Base-by-base conservation (phyloP, 2,329 filamentous ascomycete genomes). In the Hirsutella rhossiliensis region DNA sequence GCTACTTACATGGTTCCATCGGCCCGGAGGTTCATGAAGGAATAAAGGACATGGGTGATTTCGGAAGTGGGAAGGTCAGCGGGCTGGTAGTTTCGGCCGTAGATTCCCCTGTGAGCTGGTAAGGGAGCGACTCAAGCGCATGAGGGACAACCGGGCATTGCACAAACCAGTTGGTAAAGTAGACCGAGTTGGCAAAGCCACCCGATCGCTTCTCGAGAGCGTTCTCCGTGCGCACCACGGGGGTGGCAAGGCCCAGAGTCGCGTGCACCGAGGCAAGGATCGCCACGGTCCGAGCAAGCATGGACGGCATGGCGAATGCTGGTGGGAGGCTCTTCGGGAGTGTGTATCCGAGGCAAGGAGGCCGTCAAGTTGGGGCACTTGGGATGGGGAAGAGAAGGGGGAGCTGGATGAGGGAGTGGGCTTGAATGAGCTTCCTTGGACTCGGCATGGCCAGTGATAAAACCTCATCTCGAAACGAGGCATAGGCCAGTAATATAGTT, bases 41-140 rank as follows among this genome's bases (percentile, higher is more conserved):
- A 75, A 55, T 78, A 94, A 2, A 94, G 71, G 2, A 94, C 69
- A 54, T 92, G 85, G 0, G 83, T 90, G 42, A 94, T 65, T 49
- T 87, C 69, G 2, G 76, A 69, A 20, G 71, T 76, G 0, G 82
- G 82, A 9, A 94, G 71, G 52, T 87, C 71, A 42, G 82, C 73
- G 0, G 85, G 82, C 45, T 84, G 74, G 58, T 83, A 87, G 52
- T 84, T 77, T 42, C 87, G 75, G 20, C 67, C 83, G 56, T 94
- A 92, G 45, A 88, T 85, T 37, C 76, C 82, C 83, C 72, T 74
- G 18, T 2, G 17, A 37, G 40, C 4, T 13, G 20, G 18, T 45
- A 8, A 43, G 41, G 17, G n/a, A 6, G 27, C 20, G 13, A 15
- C 4, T 8, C 15, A 13, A 27, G 13, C 4, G n/a, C 32, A 18